Evolutionary conservation across 768 basidiomycete species (phyloP), one percentile per base, ranked within the genome.

Genomic region (Sutorius australiensis): DNA sequence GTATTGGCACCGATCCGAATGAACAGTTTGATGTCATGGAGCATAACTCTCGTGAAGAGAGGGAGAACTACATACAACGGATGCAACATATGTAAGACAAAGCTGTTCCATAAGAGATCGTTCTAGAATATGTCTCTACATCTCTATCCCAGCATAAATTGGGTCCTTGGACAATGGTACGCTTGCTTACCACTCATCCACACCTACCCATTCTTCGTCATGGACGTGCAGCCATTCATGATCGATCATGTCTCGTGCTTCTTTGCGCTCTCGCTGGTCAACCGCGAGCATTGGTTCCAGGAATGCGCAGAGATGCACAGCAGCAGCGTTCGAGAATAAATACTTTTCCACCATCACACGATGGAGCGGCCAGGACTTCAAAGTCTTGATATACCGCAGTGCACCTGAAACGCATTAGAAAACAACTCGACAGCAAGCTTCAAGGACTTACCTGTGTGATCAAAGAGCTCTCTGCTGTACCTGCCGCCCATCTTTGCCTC

Each of bases 341-440:
- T 97, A 97, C 67, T 95, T 95, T 76, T 97, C 92, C 45, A 75
- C 77, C 83, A 97, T 88, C 58, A 95, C 92, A 21, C 85, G 82
- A 59, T 80, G 75, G 48, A 95, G 74, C 10, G 92, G 86, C 89
- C 89, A 91, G 3, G 83, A 82, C 68, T 88, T 90, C 60, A 92
- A 70, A 21, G 80, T 81, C 55, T 75, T 76, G 67, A 91, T 90
- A 67, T 87, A 87, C 32, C 90, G 81, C 51, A 91, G 73, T 24
- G 76, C 70, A 51, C 89, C 89, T 83, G 62, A 14, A 50, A 57
- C 12, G 31, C 5, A 34, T 63, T 38, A 52, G 52, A 19, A 46
- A 53, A 46, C 13, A 21, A 40, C 38, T 21, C 41, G 17, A 49
- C 31, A 44, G 17, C 19, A 39, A n/a, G 17, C 14, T 14, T 10